Conservation (phyloP, 345 rosid genomes). For the Arabidopsis thaliana region DNA sequence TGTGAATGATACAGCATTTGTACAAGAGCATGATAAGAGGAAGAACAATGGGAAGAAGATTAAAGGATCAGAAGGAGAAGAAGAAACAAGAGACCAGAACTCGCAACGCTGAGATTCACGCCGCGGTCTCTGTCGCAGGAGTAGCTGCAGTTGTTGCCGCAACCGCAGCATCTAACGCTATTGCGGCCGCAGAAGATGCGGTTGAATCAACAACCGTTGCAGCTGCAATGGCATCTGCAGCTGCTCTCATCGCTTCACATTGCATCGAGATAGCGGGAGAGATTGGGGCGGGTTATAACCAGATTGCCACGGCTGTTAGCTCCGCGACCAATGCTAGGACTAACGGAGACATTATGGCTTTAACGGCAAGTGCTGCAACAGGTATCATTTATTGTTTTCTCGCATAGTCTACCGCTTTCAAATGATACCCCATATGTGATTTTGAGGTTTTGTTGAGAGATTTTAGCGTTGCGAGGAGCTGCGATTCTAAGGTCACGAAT, state of each 20-base stretch:
- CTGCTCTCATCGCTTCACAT: conserved; percentile 88
- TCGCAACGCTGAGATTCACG: conserved; percentile 84
- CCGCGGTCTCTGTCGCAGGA: conserved; percentile 94
- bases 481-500: conserved; percentile 74
- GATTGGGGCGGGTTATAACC: conserved; percentile 87
- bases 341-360: conserved; percentile 87
- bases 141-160: conserved; percentile 94
- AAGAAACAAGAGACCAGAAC: conserved; percentile 85
- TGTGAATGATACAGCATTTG: conserved; percentile 52
- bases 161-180: conserved; percentile 62
- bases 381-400: conserved; percentile 48
- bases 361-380: conserved; percentile 97
- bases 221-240: conserved; percentile 79
- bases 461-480: conserved; percentile 83
- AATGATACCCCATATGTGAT: background rate
- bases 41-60: conserved; percentile 82
- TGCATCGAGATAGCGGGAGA: conserved; percentile 95
- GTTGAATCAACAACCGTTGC: conserved; percentile 51
- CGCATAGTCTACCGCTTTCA: background rate
- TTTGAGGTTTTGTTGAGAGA: conserved; percentile 49
- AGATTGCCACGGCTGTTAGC: conserved; percentile 67
- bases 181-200: conserved; percentile 48
- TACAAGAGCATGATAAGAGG: conserved; percentile 76
- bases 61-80: conserved; percentile 90
- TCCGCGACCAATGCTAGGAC: conserved; percentile 81